Conservation (phyloP, 768 basidiomycete species). For the Suillus paluster region DNA sequence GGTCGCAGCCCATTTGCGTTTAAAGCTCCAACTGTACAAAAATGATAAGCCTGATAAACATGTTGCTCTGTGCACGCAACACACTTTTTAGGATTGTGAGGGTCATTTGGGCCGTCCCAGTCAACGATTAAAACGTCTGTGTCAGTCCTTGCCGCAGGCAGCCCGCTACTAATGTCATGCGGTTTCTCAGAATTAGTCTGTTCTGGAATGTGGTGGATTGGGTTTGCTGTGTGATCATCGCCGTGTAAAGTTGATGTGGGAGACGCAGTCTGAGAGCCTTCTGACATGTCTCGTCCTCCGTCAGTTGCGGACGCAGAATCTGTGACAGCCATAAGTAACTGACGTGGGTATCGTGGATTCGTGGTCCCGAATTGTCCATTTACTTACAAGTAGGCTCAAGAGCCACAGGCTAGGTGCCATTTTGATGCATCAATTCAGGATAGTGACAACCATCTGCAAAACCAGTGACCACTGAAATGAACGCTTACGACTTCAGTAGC, state of each 20-base stretch:
- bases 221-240: not conserved
- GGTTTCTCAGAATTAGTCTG: not conserved
- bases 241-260: not conserved
- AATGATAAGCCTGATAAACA: not conserved
- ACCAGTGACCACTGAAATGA: no score
- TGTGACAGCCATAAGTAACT: no score
- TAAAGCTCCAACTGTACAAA: conserved; percentile 58
- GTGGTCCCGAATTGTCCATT: no score
- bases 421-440: no score
- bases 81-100: not conserved
- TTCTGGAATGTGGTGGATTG: not conserved
- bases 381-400: no score
- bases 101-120: not conserved
- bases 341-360: no score
- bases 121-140: not conserved
- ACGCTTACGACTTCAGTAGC: no score
- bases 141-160: not conserved
- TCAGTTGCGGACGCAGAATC: no score
- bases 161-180: not conserved
- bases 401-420: no score
- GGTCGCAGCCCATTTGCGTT: conserved; percentile 67
- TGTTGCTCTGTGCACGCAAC: not conserved
- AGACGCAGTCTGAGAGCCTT: not conserved
- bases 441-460: no score
- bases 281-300: no score